Evolutionary conservation across 352 stramenopile genomes (phyloP), one percentile per base, ranked within the genome.

Genomic region (Pythium graminicola): DNA sequence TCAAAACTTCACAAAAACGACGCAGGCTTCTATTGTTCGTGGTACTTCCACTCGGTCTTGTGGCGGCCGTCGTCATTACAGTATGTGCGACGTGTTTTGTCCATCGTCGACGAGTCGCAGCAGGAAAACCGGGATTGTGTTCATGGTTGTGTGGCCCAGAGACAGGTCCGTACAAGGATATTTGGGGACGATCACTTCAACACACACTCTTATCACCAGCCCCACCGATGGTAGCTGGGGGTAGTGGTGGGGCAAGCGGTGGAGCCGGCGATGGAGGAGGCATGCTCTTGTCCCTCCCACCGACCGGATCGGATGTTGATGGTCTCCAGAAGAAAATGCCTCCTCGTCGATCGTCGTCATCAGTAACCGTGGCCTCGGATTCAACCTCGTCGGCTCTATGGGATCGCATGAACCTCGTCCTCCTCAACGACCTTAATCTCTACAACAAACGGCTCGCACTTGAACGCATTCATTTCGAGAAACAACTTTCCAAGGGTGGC

Each of bases 321-420:
- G 17, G 42, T 2, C 7, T 36, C 20, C 17, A 19, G 23, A 55
- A 45, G 22, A 50, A 47, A 13, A 28, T 78, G 70, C 53, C 39
- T 65, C 17, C 66, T 67, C 52, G 62, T 39, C 60, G 2, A 54
- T 63, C 8, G 31, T 73, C 7, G 42, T 76, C 23, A 67, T 66
- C 28, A 54, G 72, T 53, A 61, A 72, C 29, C 50, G 72, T 36
- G 24, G 72, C 47, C 64, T 48, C 42, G 14, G 44, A 54, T 22
- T 20, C 17, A 0, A 48, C 53, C 0, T 51, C 20, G 20, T 33
- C 57, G 38, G 36, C 48, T 16, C 22, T 36, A 20, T 60, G 53
- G 29, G 49, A 57, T 27, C 41, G 50, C 52, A 54, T 61, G 39
- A 51, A 42, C 38, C 48, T 56, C 29, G 49, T 57, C 35, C 52